A percentile compares a stretch with the other conserved stretches of the same genome.
phyloP scores from a whole-genome alignment of 108 stramenopile genomes.

The Mediolabrus comicus region DNA sequence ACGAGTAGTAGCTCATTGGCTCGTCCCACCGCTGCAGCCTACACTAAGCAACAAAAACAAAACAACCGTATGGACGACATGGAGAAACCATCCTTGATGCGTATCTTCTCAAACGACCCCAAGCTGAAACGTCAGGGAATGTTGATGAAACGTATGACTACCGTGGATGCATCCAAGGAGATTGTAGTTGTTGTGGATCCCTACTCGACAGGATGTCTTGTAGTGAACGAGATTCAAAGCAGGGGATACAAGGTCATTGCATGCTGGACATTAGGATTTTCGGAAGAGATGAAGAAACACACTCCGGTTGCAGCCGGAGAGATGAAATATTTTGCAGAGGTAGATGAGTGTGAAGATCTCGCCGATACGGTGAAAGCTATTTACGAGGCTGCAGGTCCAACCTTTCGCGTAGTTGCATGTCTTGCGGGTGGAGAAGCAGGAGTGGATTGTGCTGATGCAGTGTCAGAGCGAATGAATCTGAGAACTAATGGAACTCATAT shows the following conservation, averaged over 20 bases:
- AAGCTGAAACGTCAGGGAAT: slow-evolving; percentile 45
- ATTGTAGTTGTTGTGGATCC: slow-evolving; percentile 62
- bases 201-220: slow-evolving; percentile 55
- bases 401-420: slow-evolving; percentile 31
- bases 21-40: slow-evolving; percentile 45
- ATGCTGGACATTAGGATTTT: slow-evolving; percentile 8
- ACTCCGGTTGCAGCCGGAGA: slow-evolving; percentile 9
- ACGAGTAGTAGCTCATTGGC: slow-evolving; percentile 53
- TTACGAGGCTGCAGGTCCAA: slow-evolving; percentile 14
- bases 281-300: slow-evolving; percentile 37
- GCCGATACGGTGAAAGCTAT: slow-evolving; percentile 32
- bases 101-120: slow-evolving; percentile 62
- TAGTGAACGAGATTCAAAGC: slow-evolving; percentile 31
- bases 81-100: slow-evolving; percentile 61
- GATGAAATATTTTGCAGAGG: slow-evolving; percentile 26
- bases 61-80: slow-evolving; percentile 40
- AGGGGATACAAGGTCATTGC: slow-evolving; percentile 30
- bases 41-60: slow-evolving; percentile 16
- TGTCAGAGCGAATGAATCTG: slow-evolving; percentile 40
- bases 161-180: slow-evolving; percentile 27
- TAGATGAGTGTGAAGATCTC: slow-evolving; percentile 18
- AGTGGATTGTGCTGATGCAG: slow-evolving; percentile 33
- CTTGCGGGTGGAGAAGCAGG: slow-evolving; percentile 48
- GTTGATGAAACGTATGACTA: slow-evolving; percentile 23
- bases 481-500: slow-evolving; percentile 52